These are phyloP conservation scores for Lonicera japonica DNA, from an alignment of 129 eudicot species.

Conservation along the genomic window DNA sequence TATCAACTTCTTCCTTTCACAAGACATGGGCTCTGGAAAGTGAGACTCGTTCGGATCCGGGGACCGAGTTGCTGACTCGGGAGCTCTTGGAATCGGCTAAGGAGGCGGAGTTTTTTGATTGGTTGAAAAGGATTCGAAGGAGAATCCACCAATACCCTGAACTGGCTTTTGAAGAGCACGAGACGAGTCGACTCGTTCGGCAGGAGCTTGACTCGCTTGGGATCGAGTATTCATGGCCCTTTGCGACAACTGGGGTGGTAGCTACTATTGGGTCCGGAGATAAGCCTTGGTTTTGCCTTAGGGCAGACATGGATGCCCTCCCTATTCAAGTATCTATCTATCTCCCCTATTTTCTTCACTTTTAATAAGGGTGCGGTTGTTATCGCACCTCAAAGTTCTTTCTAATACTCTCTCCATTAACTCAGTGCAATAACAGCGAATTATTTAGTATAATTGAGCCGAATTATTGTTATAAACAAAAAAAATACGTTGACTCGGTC, in stretches of 20 bases:
- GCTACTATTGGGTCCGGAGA: slow-evolving; percentile 52
- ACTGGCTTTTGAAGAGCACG: slow-evolving; percentile 41
- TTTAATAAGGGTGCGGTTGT: too few species aligned
- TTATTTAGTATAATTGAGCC: too few species aligned
- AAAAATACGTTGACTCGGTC: too few species aligned
- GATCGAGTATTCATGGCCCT: slow-evolving; percentile 41
- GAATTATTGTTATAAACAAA: too few species aligned
- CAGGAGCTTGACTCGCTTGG: slow-evolving; percentile 49
- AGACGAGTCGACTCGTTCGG: slow-evolving; percentile 55
- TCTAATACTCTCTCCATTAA: too few species aligned
- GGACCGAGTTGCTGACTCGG: slow-evolving; percentile 21
- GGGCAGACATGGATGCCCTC: slow-evolving; percentile 75
- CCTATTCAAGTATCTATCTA: slow-evolving; percentile 51
- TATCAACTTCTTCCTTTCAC: background rate
- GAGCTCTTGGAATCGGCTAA: too few species aligned
- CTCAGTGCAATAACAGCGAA: too few species aligned
- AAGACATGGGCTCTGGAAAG: slow-evolving; percentile 3
- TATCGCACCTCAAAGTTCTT: too few species aligned
- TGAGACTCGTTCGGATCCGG: slow-evolving; percentile 14
- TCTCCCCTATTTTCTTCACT: too few species aligned
- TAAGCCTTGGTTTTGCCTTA: slow-evolving; percentile 46
- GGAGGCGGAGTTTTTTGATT: too few species aligned
- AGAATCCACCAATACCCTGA: slow-evolving; percentile 59
- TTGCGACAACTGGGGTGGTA: slow-evolving; percentile 47
- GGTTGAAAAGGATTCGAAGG: slow-evolving; percentile 46